phyloP scores from a whole-genome alignment of 176 grass and related monocot genomes.

The Raddia guianensis region DNA sequence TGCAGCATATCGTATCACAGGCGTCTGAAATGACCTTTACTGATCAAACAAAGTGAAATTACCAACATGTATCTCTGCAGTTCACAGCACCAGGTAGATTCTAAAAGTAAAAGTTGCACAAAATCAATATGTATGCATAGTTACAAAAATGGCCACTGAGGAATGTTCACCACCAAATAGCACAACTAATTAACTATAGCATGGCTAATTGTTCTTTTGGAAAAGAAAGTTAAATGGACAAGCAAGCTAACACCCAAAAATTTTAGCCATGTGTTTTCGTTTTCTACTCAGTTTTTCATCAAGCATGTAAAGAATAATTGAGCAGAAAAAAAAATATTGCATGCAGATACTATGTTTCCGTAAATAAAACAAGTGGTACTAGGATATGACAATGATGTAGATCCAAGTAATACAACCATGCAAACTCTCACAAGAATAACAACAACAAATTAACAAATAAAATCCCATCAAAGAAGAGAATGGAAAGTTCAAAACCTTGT shows the following conservation, averaged over 20 bases:
- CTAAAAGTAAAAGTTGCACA: background rate
- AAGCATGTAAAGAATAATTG: background rate
- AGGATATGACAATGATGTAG: background rate
- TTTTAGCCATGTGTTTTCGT: background rate
- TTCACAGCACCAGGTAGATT: background rate
- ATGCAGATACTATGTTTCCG: background rate
- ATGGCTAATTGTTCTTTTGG: background rate
- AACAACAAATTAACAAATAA: background rate
- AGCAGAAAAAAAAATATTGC: slow-evolving; percentile 13
- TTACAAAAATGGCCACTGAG: background rate
- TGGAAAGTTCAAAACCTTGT: slow-evolving; percentile 62
- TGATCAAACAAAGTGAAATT: background rate
- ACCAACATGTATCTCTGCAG: slow-evolving; percentile 2
- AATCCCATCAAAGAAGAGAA: slow-evolving; percentile 23
- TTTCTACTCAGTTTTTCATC: slow-evolving; percentile 30
- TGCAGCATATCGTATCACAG: background rate
- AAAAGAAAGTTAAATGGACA: background rate
- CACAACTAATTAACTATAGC: slow-evolving; percentile 8
- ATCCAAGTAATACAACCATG: background rate
- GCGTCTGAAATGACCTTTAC: slow-evolving; percentile 17
- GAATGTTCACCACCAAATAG: background rate
- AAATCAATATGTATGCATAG: slow-evolving; percentile 18
- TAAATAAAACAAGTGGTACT: background rate
- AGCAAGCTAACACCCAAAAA: background rate
- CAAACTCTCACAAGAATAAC: slow-evolving; percentile 23